These are phyloP conservation scores for Cunninghamia lanceolata DNA, from an alignment of 75 land plant species.

Conservation along the genomic window DNA sequence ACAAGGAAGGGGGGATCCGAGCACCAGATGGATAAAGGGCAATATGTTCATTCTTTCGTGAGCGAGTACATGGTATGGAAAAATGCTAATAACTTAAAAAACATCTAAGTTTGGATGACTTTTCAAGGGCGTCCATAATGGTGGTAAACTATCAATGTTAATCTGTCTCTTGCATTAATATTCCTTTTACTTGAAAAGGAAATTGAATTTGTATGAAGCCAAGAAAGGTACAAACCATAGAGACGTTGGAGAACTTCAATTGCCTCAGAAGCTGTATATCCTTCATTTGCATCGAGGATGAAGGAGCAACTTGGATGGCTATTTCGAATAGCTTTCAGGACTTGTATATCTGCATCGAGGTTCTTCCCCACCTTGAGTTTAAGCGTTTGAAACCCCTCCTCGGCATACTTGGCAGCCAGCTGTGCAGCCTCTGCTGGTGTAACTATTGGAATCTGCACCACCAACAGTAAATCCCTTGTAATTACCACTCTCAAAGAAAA, in stretches of 20 bases:
- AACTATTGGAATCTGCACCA: constrained; percentile 75
- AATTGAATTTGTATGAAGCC: not conserved
- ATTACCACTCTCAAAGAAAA: not conserved
- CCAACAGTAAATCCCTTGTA: not conserved
- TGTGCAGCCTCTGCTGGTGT: constrained; percentile 59
- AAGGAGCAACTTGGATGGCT: constrained; percentile 68
- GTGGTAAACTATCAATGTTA: not conserved
- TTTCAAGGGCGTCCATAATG: not conserved
- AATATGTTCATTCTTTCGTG: no score
- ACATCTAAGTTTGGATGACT: not conserved
- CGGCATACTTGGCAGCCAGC: constrained; percentile 57
- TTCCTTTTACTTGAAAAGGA: not conserved
- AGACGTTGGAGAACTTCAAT: constrained; percentile 76
- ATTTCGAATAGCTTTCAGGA: constrained; percentile 57
- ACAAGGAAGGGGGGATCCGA: no score
- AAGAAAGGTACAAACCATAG: constrained; percentile 34
- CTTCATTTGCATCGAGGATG: constrained; percentile 86
- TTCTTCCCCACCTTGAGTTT: constrained; percentile 83
- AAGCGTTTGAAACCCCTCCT: constrained; percentile 63
- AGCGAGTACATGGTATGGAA: not conserved
- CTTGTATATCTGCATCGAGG: constrained; percentile 55
- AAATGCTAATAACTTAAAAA: not conserved
- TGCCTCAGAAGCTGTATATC: constrained; percentile 62
- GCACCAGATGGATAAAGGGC: not conserved
- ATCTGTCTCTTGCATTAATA: not conserved